These are phyloP conservation scores for Picochlorum sp. DNA, from an alignment of 139 green algal genomes.

Conservation along the genomic window DNA sequence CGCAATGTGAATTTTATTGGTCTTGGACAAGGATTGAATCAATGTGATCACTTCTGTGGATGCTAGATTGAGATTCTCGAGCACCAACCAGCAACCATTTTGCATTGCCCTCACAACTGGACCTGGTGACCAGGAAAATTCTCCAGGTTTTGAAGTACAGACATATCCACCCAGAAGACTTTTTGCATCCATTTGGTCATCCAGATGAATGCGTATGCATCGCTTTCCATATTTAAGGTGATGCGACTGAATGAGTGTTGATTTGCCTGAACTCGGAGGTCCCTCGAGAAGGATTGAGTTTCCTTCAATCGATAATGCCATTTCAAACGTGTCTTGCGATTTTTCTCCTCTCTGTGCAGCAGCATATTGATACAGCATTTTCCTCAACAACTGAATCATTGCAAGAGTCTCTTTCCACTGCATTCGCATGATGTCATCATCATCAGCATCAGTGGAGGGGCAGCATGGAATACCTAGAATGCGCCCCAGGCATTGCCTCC, in stretches of 20 bases:
- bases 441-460: neutral
- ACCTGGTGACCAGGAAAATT: constrained; percentile 93
- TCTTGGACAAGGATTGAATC: constrained; percentile 78
- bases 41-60: constrained; percentile 83
- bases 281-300: neutral
- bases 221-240: constrained; percentile 10
- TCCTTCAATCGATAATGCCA: too few species aligned
- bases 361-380: too few species aligned
- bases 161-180: constrained; percentile 89
- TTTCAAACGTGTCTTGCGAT: too few species aligned
- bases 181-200: constrained; percentile 95
- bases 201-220: constrained; percentile 73
- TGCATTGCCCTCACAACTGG: constrained; percentile 79
- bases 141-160: constrained; percentile 75
- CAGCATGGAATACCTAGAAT: neutral
- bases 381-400: too few species aligned
- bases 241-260: neutral
- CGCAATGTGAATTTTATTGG: constrained; percentile 59
- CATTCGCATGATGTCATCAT: neutral
- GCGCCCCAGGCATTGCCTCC: neutral
- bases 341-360: too few species aligned
- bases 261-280: neutral
- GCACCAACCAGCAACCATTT: constrained; percentile 82
- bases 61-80: constrained; percentile 91
- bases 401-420: neutral